Conservation (phyloP, 73 alveolate species). For the Stentor coeruleus region DNA sequence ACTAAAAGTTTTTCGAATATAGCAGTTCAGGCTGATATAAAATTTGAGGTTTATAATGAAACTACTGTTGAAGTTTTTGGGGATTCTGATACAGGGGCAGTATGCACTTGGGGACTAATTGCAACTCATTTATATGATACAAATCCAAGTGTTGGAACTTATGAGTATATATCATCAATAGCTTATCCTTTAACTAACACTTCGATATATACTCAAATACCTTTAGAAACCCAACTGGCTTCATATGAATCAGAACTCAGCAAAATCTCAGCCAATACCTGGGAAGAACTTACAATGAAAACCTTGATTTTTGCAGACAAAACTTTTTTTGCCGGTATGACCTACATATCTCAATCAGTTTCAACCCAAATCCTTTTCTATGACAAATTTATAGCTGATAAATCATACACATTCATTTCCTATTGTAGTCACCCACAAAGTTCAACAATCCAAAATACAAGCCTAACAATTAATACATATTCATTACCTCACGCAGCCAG, state of each 20-base stretch:
- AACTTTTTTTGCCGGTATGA: background rate
- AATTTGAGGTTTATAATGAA: no score
- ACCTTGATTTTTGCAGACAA: background rate
- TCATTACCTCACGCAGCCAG: background rate
- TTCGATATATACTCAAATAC: no score
- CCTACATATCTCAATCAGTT: background rate
- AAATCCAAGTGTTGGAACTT: no score
- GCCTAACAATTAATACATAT: background rate
- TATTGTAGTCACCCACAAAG: background rate
- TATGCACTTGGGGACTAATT: no score
- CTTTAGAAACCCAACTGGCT: no score
- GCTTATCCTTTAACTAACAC: no score
- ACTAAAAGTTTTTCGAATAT: no score
- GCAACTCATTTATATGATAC: no score
- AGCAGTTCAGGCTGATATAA: no score
- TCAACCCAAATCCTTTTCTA: background rate
- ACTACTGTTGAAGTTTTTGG: no score
- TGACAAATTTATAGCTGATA: background rate
- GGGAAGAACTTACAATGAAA: background rate
- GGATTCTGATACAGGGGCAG: no score
- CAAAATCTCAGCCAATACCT: background rate
- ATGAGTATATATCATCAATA: no score
- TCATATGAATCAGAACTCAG: background rate
- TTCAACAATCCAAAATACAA: background rate
- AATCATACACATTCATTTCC: background rate